A percentile compares a stretch with the other conserved stretches of the same genome.
Evolutionary conservation across 2,329 filamentous ascomycete genomes (phyloP).

Genomic region (Penicillium occitanis): DNA sequence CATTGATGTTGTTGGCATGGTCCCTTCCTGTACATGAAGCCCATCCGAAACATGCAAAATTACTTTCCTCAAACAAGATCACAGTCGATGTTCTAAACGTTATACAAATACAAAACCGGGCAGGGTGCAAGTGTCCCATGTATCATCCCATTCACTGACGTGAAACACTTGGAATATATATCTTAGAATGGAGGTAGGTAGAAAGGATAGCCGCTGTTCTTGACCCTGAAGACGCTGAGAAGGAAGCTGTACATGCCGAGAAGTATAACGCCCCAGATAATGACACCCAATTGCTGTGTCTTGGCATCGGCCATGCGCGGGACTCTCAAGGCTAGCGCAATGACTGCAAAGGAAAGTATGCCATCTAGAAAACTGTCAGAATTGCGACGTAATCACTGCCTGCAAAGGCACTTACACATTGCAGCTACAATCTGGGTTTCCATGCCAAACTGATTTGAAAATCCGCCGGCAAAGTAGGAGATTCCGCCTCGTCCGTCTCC

Average conservation of each 20-base stretch:
- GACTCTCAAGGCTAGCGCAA: constrained; percentile 87
- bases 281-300: constrained; percentile 75
- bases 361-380: constrained; percentile 56
- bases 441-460: constrained; percentile 89
- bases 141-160: constrained; percentile 23
- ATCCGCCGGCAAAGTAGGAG: constrained; percentile 85
- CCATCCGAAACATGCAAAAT: not conserved
- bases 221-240: constrained; percentile 87
- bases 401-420: constrained; percentile 68
- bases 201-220: constrained; percentile 95
- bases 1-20: not conserved
- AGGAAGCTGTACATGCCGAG: constrained; percentile 90
- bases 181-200: constrained; percentile 80
- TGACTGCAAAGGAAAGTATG: constrained; percentile 82
- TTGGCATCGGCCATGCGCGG: constrained; percentile 79
- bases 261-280: constrained; percentile 75
- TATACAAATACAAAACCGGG: constrained; percentile 10
- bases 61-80: not conserved
- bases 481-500: constrained; percentile 83
- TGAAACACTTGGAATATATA: not conserved
- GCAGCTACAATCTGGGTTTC: constrained; percentile 95
- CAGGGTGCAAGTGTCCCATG: not conserved
- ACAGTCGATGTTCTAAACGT: not conserved
- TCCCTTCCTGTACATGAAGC: not conserved
- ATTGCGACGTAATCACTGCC: not conserved